phyloP scores from a whole-genome alignment of 176 grass and related monocot genomes.

The Leersia perrieri region DNA sequence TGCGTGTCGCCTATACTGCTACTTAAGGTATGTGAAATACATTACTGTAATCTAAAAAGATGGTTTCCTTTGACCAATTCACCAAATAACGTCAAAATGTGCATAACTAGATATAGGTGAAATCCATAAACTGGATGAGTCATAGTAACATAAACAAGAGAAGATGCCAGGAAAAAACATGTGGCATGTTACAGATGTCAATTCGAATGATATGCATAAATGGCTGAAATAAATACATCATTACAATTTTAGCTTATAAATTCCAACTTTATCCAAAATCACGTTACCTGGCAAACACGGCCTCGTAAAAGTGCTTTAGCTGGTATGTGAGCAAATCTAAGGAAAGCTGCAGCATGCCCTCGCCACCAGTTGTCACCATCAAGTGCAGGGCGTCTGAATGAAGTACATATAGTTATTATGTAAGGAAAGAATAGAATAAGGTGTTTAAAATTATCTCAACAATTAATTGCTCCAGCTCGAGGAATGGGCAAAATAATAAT shows the following conservation, averaged over 20 bases:
- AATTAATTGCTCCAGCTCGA: not conserved
- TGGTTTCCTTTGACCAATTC: conserved; percentile 16
- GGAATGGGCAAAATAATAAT: conserved; percentile 2
- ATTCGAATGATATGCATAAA: not conserved
- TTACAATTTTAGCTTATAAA: conserved; percentile 18
- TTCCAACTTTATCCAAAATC: not conserved
- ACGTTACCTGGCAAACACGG: conserved; percentile 75
- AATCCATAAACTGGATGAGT: not conserved
- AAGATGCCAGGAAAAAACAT: not conserved
- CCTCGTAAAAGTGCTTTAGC: conserved; percentile 71
- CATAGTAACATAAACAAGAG: not conserved
- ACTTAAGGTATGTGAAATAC: conserved; percentile 3
- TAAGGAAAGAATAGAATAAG: conserved; percentile 14
- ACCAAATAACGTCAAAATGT: not conserved
- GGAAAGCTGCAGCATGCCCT: conserved; percentile 92
- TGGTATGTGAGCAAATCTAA: conserved; percentile 81
- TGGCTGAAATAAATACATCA: not conserved
- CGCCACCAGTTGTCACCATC: conserved; percentile 99
- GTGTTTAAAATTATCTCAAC: conserved; percentile 7
- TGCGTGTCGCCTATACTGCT: not conserved
- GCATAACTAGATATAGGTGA: not conserved
- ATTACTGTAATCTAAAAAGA: conserved; percentile 17
- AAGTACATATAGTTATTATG: conserved; percentile 16
- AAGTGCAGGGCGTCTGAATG: conserved; percentile 76
- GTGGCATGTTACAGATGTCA: not conserved